These are phyloP conservation scores for Mikania micrantha DNA, from an alignment of 129 eudicot genomes.

Conservation along the genomic window DNA sequence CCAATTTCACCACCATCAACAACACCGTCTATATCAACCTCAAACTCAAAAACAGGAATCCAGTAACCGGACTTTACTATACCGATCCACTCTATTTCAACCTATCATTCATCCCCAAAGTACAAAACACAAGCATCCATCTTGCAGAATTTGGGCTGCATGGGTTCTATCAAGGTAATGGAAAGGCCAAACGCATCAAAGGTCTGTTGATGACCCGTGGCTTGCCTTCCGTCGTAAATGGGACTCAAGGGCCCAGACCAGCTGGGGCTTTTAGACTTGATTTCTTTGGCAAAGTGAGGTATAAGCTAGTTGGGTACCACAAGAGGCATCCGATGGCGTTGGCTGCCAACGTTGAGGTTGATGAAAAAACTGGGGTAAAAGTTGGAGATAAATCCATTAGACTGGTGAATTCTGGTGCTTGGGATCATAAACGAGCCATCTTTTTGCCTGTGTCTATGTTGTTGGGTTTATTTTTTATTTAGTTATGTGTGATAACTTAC, in stretches of 20 bases:
- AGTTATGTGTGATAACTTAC: not conserved
- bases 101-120: slow-evolving; percentile 20
- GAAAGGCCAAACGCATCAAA: slow-evolving; percentile 19
- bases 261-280: slow-evolving; percentile 19
- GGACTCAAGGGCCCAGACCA: not conserved
- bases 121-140: slow-evolving; percentile 1
- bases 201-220: slow-evolving; percentile 21
- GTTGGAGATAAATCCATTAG: slow-evolving; percentile 20
- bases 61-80: slow-evolving; percentile 17
- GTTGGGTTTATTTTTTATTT: not conserved
- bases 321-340: slow-evolving; percentile 12
- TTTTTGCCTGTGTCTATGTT: slow-evolving; percentile 8
- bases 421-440: not conserved
- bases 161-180: slow-evolving; percentile 23
- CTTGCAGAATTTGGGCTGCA: slow-evolving; percentile 16
- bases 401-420: slow-evolving; percentile 18
- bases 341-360: slow-evolving; percentile 13
- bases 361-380: slow-evolving; percentile 20
- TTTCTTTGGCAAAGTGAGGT: slow-evolving; percentile 23
- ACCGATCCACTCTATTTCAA: slow-evolving; percentile 19
- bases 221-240: not conserved
- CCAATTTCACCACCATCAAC: slow-evolving; percentile 17
- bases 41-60: slow-evolving; percentile 24
- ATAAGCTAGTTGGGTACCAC: slow-evolving; percentile 15
- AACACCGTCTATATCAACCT: slow-evolving; percentile 23